Base-by-base conservation (phyloP, 768 basidiomycete species). In the Boletus reticuloceps region DNA sequence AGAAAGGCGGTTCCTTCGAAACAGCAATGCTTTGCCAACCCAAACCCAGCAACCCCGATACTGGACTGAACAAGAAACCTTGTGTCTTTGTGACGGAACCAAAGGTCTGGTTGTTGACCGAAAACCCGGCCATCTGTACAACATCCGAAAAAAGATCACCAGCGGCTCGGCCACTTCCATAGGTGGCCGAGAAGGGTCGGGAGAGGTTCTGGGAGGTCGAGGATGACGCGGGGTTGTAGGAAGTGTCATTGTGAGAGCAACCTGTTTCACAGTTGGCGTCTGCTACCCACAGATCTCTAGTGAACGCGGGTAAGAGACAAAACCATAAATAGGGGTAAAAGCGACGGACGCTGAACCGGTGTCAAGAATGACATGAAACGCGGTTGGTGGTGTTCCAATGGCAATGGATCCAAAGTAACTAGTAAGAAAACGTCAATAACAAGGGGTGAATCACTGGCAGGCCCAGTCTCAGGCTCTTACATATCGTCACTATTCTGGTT, bases 41-140 rank as follows among this genome's bases (percentile, higher is more conserved):
- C 29, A 99, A 80, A 3, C 96, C 97, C 68, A 98, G 76, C 14
- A 99, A 74, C 0, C 97, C 97, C 4, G 91, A 91, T 2, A 94
- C 85, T 0, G 95, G 93, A 19, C 68, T 69, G 20, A 69, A 75
- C 44, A 98, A 73, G 27, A 97, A 69, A 4, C 77, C 79, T 0
- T 65, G 50, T 1, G 89, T 29, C 1, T 29, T 2, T 9, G 27
- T 29, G 27, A 29, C 27, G 27, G 27, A 29, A 29, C 84, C 96
- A 61, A 98, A 92, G 0, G 77, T 74, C 69, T 98, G 96, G 39
- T 84, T 80, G 6, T 77, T 64, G 8, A 98, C 88, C 20, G 82
- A 80, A 70, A 95, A 96, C 2, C 94, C 95, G 1, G 88, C 95
- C 83, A 98, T 89, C 64, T 91, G 83, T 10, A 98, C 85, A 11